These are phyloP conservation scores for Diplotaxis tenuifolia DNA, from an alignment of 345 rosid genomes.

Conservation along the genomic window DNA sequence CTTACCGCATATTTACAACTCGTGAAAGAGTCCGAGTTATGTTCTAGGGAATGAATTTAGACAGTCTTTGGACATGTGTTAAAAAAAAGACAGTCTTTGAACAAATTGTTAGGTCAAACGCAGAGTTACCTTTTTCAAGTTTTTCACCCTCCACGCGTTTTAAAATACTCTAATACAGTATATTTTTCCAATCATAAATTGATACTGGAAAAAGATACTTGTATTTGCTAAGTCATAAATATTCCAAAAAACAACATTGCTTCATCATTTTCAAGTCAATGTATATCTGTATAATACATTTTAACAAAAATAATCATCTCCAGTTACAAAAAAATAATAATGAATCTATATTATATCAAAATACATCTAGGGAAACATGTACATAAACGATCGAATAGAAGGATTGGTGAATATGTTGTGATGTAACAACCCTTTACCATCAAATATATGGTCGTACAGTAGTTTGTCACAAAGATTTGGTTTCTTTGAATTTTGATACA, in stretches of 20 bases:
- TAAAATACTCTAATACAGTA: background rate
- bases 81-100: conserved; percentile 22
- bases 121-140: conserved; percentile 8
- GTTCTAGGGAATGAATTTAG: conserved; percentile 25
- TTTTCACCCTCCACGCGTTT: conserved; percentile 2
- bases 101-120: conserved; percentile 7
- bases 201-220: background rate
- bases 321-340: no score
- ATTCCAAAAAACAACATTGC: background rate
- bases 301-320: no score
- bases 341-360: background rate
- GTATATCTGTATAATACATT: background rate
- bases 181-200: background rate
- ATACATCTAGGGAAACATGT: background rate
- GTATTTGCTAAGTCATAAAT: background rate
- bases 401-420: background rate
- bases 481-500: background rate
- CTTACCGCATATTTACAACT: background rate
- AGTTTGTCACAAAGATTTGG: background rate
- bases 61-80: conserved; percentile 13
- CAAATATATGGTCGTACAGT: background rate
- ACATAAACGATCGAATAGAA: background rate
- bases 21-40: background rate
- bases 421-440: background rate
- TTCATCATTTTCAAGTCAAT: background rate